Base-by-base conservation (phyloP, 805 yeast genomes). In the Yamadazyma endophytica region DNA sequence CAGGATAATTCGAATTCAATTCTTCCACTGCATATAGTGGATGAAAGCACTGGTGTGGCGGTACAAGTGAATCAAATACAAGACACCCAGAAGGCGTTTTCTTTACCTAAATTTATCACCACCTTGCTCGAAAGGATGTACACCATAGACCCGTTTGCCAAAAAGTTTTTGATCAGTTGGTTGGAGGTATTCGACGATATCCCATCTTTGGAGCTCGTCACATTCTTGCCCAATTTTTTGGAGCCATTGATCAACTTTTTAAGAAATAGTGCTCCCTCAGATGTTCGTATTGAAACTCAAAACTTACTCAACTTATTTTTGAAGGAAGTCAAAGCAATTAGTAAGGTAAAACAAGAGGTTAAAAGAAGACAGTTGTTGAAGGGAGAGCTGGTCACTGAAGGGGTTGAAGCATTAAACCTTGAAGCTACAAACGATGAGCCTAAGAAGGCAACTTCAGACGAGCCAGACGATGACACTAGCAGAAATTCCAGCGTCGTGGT, bases 91-190 rank as follows among this genome's bases (percentile, higher is more conserved):
- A 64, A 64, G 44, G 94, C 96, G 0, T 90, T 90, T 49, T 82
- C 92, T 5, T 61, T 92, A 24, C 82, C 86, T 0, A 82, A 82
- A 47, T 92, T 92, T 58, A 85, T 92, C 22, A 97, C 97, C 0
- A 65, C 94, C n/a, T 60, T 92, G 26, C 77, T 83, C 40, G 98
- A 92, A 54, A 68, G 97, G 42, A 86, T 92, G 60, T 86, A 86
- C 49, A 89, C 92, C 1, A 82, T 86, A 19, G 94, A 92, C 47
- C 96, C 97, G 1, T 85, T 83, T 49, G 88, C 97, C 0, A 72
- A 96, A 43, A 82, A 87, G 62, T 92, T 92, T 49, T 63, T 92
- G 35, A 90, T 92, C 9, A 85, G 94, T 31, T 92, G 98, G 98
- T 70, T 92, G 28, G 82, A 87, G 42, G 73, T 92, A n/a, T 66